Evolutionary conservation across 2,329 filamentous ascomycete species (phyloP).

Genomic region (Apiospora rasikravindrae): DNA sequence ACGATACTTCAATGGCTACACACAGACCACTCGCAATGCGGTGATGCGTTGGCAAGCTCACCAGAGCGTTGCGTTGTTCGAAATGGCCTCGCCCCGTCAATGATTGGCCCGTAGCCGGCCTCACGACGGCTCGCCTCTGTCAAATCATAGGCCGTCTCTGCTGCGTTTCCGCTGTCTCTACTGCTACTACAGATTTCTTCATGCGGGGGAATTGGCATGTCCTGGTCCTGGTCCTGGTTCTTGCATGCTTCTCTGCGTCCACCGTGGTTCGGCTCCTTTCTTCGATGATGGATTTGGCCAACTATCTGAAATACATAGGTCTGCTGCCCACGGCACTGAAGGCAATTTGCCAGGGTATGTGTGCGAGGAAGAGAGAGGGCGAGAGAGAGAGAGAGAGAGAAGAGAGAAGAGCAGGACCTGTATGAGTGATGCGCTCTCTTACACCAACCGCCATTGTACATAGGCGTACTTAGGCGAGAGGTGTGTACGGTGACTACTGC

Average conservation of each 20-base stretch:
- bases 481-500: conserved; percentile 15
- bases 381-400: neutral
- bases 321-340: neutral
- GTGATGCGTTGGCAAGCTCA: conserved; percentile 22
- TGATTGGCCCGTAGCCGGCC: conserved; percentile 18
- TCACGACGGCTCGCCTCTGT: conserved; percentile 17
- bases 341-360: neutral
- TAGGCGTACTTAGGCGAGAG: neutral
- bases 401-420: too few relatives aligned
- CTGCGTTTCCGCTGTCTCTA: conserved; percentile 3
- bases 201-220: neutral
- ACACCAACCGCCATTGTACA: neutral
- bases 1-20: conserved; percentile 21
- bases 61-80: conserved; percentile 19
- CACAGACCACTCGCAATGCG: conserved; percentile 22
- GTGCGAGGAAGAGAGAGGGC: too few relatives aligned
- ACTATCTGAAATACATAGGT: neutral
- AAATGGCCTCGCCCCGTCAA: conserved; percentile 13
- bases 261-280: neutral
- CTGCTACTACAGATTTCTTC: conserved; percentile 12
- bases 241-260: conserved; percentile 6
- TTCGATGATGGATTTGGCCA: too few relatives aligned
- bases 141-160: conserved; percentile 16
- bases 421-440: neutral
- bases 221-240: conserved; percentile 9